Base-by-base conservation (phyloP, 352 stramenopile species). In the Phytophthora tentaculata region DNA sequence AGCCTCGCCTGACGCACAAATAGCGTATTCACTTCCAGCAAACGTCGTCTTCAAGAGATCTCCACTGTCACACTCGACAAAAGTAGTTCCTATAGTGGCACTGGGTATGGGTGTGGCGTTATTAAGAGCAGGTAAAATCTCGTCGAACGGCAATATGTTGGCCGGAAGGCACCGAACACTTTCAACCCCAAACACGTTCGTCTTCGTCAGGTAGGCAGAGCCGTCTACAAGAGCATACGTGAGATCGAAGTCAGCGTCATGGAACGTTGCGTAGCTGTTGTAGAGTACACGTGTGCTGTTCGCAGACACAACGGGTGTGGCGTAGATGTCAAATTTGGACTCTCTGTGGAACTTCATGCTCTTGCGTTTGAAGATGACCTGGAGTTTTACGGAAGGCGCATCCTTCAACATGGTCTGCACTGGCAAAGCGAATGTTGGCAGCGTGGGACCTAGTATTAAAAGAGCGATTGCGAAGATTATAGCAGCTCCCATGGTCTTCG, bases 41-140 rank as follows among this genome's bases (percentile, higher is more conserved):
- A 84, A 77, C 20, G 56, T 61, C n/a, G 74, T 69, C 43, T 71
- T 70, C 39, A 79, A 71, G 29, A 83, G 24, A 3, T 71, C 64
- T 1, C 71, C 72, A 45, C 55, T 64, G 14, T 28, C 28, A 60
- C 75, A 83, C 14, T 78, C 29, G 20, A 78, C 47, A 10, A 17
- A 43, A 13, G 47, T 37, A 0, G 65, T 29, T 5, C 64, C 63
- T 3, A 75, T 54, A 0, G 61, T 54, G 0, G 64, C 71, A 28
- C 63, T 66, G 3, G 59, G 29, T 52, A 79, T 76, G 1, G 58
- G 51, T 2, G 49, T 58, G 12, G 56, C 56, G 12, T 29, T 35
- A 17, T 74, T 70, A 4, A 79, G 48, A 3, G 67, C 71, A 35
- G 52, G 56, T 22, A 79, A 10, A 53, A 82, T 77, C 41, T 44